phyloP scores from a whole-genome alignment of 2,329 filamentous ascomycete genomes.

The Mycosphaerella sp. region DNA sequence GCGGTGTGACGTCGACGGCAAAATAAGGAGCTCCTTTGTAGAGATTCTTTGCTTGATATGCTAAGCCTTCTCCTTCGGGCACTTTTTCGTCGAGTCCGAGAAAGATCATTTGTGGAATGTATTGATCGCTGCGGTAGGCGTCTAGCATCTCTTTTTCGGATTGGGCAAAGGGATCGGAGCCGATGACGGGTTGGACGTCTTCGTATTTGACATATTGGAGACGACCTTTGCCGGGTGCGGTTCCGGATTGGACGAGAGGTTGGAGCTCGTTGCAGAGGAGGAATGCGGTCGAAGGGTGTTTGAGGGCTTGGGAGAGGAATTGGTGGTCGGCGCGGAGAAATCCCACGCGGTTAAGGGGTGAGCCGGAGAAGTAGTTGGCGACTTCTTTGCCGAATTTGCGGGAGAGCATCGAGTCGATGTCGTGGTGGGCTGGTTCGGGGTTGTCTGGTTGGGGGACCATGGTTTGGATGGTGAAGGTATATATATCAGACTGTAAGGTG shows the following conservation, averaged over 20 bases:
- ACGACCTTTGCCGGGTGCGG: constrained; percentile 32
- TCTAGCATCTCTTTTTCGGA: constrained; percentile 67
- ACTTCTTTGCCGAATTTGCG: constrained; percentile 72
- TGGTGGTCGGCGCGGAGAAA: constrained; percentile 64
- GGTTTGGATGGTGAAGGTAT: background rate
- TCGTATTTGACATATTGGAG: constrained; percentile 63
- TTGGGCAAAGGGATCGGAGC: constrained; percentile 61
- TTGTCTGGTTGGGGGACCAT: constrained; percentile 39
- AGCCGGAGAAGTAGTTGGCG: constrained; percentile 76
- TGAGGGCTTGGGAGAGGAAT: constrained; percentile 64
- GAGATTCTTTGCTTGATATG: constrained; percentile 56
- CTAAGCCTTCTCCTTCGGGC: constrained; percentile 48
- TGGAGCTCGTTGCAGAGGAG: constrained; percentile 72
- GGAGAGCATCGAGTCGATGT: constrained; percentile 63
- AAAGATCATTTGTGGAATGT: constrained; percentile 69
- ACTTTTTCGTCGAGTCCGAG: constrained; percentile 69
- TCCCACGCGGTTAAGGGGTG: constrained; percentile 69
- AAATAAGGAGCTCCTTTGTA: constrained; percentile 82
- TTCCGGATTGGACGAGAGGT: constrained; percentile 53
- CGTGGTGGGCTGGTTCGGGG: constrained; percentile 52
- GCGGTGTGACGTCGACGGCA: constrained; percentile 76
- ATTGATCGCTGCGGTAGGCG: constrained; percentile 64
- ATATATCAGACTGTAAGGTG: too few relatives aligned
- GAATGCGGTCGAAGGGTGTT: constrained; percentile 61
- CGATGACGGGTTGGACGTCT: constrained; percentile 65